Percentiles rank a stretch among this genome's conserved stretches.
Evolutionary conservation across 2,329 filamentous ascomycete species (phyloP).

Genomic region (Pleomassaria siparia): DNA sequence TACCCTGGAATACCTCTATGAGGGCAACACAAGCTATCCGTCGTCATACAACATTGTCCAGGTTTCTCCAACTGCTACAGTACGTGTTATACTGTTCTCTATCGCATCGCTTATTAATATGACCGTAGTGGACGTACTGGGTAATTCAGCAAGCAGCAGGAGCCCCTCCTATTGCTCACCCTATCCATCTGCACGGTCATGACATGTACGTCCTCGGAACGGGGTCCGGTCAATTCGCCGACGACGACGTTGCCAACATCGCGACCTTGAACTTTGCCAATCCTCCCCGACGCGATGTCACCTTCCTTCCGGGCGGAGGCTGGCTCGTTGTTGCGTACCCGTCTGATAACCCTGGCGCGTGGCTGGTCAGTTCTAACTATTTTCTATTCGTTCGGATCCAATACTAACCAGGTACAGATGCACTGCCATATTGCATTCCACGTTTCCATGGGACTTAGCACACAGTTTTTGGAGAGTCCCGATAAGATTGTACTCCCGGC

Average conservation of each 20-base stretch:
- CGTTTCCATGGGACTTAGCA: constrained; percentile 20
- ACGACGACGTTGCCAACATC: constrained; percentile 1
- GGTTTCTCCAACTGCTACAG: constrained; percentile 34
- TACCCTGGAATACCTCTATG: constrained; percentile 48
- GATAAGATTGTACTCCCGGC: constrained; percentile 22
- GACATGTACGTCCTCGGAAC: constrained; percentile 57
- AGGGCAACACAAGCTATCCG: constrained; percentile 46
- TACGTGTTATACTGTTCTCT: constrained; percentile 1
- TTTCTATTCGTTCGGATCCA: background rate
- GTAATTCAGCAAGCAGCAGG: constrained; percentile 47
- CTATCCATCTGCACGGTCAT: constrained; percentile 45
- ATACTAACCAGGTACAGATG: constrained; percentile 15
- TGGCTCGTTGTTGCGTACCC: constrained; percentile 54
- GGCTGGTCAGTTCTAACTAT: background rate
- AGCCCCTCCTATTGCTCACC: constrained; percentile 37
- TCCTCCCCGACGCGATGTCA: constrained; percentile 33
- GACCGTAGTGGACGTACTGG: constrained; percentile 47
- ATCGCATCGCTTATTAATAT: constrained; percentile 5
- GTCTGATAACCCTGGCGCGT: constrained; percentile 28
- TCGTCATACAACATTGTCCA: constrained; percentile 46
- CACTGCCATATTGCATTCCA: constrained; percentile 26
- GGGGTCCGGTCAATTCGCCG: constrained; percentile 33
- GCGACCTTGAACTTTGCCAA: constrained; percentile 36
- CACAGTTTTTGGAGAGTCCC: constrained; percentile 25
- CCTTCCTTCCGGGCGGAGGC: constrained; percentile 28